phyloP scores from a whole-genome alignment of 2,329 filamentous ascomycete species.

The Neopestalotiopsis clavispora region DNA sequence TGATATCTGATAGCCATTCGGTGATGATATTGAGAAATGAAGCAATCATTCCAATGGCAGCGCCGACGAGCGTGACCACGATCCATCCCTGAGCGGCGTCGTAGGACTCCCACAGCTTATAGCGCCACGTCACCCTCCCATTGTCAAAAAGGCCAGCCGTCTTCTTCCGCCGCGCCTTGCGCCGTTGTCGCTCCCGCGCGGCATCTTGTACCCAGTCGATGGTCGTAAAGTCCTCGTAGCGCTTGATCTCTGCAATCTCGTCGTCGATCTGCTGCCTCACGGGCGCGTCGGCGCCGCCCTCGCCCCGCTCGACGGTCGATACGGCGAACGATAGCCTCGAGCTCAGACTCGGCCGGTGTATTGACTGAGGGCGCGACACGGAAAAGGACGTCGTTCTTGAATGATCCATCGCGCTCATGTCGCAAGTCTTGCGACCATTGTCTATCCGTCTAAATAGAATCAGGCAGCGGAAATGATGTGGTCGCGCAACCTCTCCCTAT shows the following conservation, averaged over 20 bases:
- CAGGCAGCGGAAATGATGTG: not conserved
- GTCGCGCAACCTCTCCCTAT: not conserved
- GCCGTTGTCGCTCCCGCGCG: slow-evolving; percentile 82
- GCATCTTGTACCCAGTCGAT: slow-evolving; percentile 99
- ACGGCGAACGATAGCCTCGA: slow-evolving; percentile 72
- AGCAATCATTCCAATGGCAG: slow-evolving; percentile 91
- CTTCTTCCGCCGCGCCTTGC: slow-evolving; percentile 75
- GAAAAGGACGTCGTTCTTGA: slow-evolving; percentile 60
- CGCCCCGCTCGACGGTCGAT: slow-evolving; percentile 67
- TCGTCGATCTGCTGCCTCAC: slow-evolving; percentile 80
- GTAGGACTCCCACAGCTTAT: slow-evolving; percentile 83
- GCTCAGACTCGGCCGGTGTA: slow-evolving; percentile 61
- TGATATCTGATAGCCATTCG: slow-evolving; percentile 96
- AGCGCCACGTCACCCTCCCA: slow-evolving; percentile 75
- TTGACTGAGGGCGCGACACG: slow-evolving; percentile 45
- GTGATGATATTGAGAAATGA: slow-evolving; percentile 94
- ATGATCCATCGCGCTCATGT: slow-evolving; percentile 46
- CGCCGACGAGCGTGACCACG: slow-evolving; percentile 90
- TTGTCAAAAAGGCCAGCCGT: slow-evolving; percentile 75
- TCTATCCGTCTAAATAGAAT: slow-evolving; percentile 20
- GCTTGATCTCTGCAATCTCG: slow-evolving; percentile 96
- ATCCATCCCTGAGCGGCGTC: slow-evolving; percentile 98
- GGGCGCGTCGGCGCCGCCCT: slow-evolving; percentile 54
- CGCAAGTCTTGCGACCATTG: slow-evolving; percentile 41
- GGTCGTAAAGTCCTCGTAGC: slow-evolving; percentile 98